A percentile compares a stretch with the other conserved stretches of the same genome.
Conservation (phyloP, 2,329 filamentous ascomycete genomes). For the Claviceps citrina region DNA sequence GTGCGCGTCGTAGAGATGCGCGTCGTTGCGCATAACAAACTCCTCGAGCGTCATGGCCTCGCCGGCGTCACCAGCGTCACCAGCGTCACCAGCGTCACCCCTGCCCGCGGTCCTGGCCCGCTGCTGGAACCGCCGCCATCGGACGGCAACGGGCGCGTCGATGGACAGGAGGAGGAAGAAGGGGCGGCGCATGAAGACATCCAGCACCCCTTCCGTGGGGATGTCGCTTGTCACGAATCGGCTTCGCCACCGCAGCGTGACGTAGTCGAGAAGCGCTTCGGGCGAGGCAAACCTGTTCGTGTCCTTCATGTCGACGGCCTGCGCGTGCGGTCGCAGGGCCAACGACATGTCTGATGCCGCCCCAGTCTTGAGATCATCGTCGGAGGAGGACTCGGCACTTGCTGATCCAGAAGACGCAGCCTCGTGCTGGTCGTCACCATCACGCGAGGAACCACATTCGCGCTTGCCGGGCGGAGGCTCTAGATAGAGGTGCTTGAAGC, state of each 20-base stretch:
- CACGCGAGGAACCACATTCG: not conserved
- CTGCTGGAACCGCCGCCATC: conserved; percentile 62
- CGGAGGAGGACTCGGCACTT: conserved; percentile 4
- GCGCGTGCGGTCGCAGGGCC: conserved; percentile 11
- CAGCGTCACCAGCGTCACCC: conserved; percentile 7
- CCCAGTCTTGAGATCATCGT: too few species aligned
- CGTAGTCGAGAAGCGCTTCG: conserved; percentile 62
- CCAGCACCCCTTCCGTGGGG: conserved; percentile 54
- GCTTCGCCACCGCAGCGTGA: conserved; percentile 69
- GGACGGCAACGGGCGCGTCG: conserved; percentile 71
- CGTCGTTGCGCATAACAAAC: conserved; percentile 48
- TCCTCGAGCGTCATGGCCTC: conserved; percentile 31
- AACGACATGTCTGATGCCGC: conserved; percentile 14
- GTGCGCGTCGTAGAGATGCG: conserved; percentile 54
- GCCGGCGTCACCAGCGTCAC: not conserved
- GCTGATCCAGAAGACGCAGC: conserved; percentile 5
- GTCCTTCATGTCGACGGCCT: too few species aligned
- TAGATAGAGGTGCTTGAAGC: conserved; percentile 61
- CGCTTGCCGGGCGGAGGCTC: conserved; percentile 6
- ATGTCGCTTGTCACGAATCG: conserved; percentile 81
- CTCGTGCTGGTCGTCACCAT: not conserved
- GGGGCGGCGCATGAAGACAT: conserved; percentile 61
- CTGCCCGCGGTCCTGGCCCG: conserved; percentile 12
- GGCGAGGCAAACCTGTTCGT: conserved; percentile 46
- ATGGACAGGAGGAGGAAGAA: conserved; percentile 90